Percentiles rank a stretch among this genome's conserved stretches.
Evolutionary conservation across 345 rosid species (phyloP).

Genomic region (Raphanus raphanistrum): DNA sequence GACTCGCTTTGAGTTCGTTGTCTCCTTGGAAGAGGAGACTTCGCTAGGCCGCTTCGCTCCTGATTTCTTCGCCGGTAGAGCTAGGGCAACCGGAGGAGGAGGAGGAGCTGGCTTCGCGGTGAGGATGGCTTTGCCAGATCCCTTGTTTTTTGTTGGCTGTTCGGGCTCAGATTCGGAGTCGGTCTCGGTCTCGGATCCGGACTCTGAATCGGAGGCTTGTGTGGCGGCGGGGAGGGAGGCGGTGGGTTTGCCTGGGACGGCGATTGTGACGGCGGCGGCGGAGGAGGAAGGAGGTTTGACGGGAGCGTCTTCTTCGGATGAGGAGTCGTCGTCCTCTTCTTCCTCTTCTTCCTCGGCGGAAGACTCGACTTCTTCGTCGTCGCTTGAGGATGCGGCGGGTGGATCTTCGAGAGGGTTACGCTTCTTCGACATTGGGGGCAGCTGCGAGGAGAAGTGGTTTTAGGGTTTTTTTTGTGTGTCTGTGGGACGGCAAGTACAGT

Average conservation of each 20-base stretch:
- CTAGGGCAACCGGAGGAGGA: neutral
- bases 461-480: slow-evolving; percentile 14
- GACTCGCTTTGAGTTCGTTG: slow-evolving; percentile 18
- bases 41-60: slow-evolving; percentile 25
- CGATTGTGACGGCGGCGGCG: neutral
- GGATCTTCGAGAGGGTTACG: slow-evolving; percentile 31
- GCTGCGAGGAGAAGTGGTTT: neutral
- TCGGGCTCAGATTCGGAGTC: slow-evolving; percentile 41
- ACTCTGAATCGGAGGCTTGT: slow-evolving; percentile 7
- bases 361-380: slow-evolving; percentile 37
- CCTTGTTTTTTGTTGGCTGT: slow-evolving; percentile 21
- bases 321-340: neutral
- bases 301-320: slow-evolving; percentile 20
- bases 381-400: slow-evolving; percentile 41
- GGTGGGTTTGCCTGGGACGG: slow-evolving; percentile 8
- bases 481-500: neutral
- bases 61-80: slow-evolving; percentile 15
- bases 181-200: slow-evolving; percentile 38
- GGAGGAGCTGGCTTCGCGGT: neutral
- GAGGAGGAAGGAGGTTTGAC: neutral
- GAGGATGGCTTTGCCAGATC: slow-evolving; percentile 37
- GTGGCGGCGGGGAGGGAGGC: neutral
- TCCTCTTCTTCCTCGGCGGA: slow-evolving; percentile 23
- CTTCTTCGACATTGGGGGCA: slow-evolving; percentile 24
- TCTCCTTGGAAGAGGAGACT: neutral